phyloP scores from a whole-genome alignment of 2,329 filamentous ascomycete species.

The Xylaria hypoxylon region DNA sequence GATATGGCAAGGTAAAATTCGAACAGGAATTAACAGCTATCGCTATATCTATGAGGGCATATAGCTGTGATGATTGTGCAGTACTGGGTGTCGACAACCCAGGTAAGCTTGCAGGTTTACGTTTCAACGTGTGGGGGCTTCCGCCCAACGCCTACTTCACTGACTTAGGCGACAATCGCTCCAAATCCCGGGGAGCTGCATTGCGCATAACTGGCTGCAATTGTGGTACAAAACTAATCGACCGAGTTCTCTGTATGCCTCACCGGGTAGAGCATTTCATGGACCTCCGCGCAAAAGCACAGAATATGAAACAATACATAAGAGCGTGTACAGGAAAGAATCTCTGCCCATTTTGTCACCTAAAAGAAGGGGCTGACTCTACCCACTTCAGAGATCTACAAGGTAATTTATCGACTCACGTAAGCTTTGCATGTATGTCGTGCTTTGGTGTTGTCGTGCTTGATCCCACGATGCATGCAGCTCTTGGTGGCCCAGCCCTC shows the following conservation, averaged over 20 bases:
- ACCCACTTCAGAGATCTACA: constrained; percentile 28
- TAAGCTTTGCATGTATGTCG: constrained; percentile 52
- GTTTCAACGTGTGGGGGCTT: constrained; percentile 49
- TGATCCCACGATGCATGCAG: not conserved
- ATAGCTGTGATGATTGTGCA: constrained; percentile 50
- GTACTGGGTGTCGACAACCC: constrained; percentile 16
- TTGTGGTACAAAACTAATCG: constrained; percentile 53
- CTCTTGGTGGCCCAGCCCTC: too few relatives aligned
- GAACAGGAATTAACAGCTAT: constrained; percentile 21
- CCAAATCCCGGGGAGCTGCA: constrained; percentile 1
- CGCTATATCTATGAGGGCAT: constrained; percentile 47
- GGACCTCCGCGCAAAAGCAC: constrained; percentile 42
- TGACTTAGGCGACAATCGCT: too few relatives aligned
- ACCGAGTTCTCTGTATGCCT: constrained; percentile 50
- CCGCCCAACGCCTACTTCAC: not conserved
- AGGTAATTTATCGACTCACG: constrained; percentile 20
- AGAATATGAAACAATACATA: constrained; percentile 48
- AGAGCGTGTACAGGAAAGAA: constrained; percentile 40
- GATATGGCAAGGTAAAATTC: constrained; percentile 39
- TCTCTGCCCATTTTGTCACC: constrained; percentile 51
- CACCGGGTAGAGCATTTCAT: constrained; percentile 52
- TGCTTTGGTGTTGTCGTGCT: constrained; percentile 48
- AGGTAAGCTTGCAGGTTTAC: constrained; percentile 24
- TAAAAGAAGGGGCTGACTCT: constrained; percentile 31
- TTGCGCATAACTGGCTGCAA: constrained; percentile 53